Percentiles rank a stretch among this genome's conserved stretches.
Conservation (phyloP, 805 yeast genomes). For the Tetrapisispora taiwanensis region DNA sequence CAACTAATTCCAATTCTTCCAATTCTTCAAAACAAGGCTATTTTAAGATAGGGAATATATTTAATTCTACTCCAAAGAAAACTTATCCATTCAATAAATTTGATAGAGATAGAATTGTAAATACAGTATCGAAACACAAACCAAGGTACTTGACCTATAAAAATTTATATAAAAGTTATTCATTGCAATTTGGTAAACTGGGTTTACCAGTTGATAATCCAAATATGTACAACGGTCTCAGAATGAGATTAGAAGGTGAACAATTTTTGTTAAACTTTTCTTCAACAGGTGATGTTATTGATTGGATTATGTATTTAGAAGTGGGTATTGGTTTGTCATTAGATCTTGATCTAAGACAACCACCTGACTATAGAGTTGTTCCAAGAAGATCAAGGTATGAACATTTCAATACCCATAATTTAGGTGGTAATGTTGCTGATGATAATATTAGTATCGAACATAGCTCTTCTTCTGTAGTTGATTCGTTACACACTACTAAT, state of each 20-base stretch:
- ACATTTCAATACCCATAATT: background rate
- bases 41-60: conserved; percentile 3
- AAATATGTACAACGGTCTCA: conserved; percentile 54
- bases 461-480: background rate
- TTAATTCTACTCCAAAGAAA: conserved; percentile 11
- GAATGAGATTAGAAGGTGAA: conserved; percentile 74
- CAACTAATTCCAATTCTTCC: background rate
- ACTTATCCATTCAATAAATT: conserved; percentile 20
- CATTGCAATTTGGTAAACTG: conserved; percentile 72
- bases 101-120: conserved; percentile 21
- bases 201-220: conserved; percentile 83
- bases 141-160: conserved; percentile 23
- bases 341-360: conserved; percentile 59
- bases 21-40: background rate
- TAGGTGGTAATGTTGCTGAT: background rate
- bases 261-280: conserved; percentile 65
- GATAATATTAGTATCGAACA: background rate
- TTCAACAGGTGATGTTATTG: conserved; percentile 54
- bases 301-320: conserved; percentile 66
- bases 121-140: conserved; percentile 13
- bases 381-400: conserved; percentile 55
- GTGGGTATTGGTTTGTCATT: conserved; percentile 73
- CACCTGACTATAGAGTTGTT: conserved; percentile 71
- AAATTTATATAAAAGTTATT: conserved; percentile 50
- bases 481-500: background rate